A percentile compares a stretch with the other conserved stretches of the same genome.
These are phyloP conservation scores for Dactylellina cionopaga DNA, from an alignment of 2,329 filamentous ascomycete species.

Conservation along the genomic window DNA sequence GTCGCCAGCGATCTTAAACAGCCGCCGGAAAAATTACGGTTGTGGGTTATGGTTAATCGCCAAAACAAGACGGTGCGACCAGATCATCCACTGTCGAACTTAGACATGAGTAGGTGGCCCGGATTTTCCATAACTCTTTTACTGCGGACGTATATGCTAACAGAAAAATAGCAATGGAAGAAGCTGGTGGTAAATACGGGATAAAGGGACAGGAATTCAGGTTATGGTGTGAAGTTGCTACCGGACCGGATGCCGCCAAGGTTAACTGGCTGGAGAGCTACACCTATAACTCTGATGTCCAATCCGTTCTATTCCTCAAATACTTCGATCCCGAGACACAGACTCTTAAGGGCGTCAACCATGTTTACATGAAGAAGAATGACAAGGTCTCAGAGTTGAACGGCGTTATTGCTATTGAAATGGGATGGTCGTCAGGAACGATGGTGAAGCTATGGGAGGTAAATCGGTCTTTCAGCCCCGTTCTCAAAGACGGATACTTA, in stretches of 20 bases:
- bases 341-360: slow-evolving; percentile 77
- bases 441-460: slow-evolving; percentile 81
- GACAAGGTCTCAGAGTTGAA: slow-evolving; percentile 88
- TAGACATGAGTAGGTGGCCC: slow-evolving; percentile 68
- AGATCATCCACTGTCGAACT: slow-evolving; percentile 83
- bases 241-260: slow-evolving; percentile 68
- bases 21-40: slow-evolving; percentile 72
- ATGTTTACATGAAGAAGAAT: slow-evolving; percentile 86
- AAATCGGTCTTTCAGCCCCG: slow-evolving; percentile 54
- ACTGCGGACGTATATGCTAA: slow-evolving; percentile 1
- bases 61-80: slow-evolving; percentile 97
- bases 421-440: slow-evolving; percentile 84
- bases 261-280: slow-evolving; percentile 54
- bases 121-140: slow-evolving; percentile 52
- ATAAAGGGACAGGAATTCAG: slow-evolving; percentile 76
- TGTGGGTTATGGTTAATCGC: slow-evolving; percentile 98
- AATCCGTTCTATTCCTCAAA: slow-evolving; percentile 88
- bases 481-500: not conserved
- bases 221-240: slow-evolving; percentile 84
- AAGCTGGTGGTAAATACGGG: slow-evolving; percentile 74
- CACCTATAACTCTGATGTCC: slow-evolving; percentile 52
- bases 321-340: slow-evolving; percentile 85
- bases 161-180: slow-evolving; percentile 69
- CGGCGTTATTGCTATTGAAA: slow-evolving; percentile 78
- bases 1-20: slow-evolving; percentile 76